Evolutionary conservation across 2,329 filamentous ascomycete genomes (phyloP).

Genomic region (Penicillium sp.): DNA sequence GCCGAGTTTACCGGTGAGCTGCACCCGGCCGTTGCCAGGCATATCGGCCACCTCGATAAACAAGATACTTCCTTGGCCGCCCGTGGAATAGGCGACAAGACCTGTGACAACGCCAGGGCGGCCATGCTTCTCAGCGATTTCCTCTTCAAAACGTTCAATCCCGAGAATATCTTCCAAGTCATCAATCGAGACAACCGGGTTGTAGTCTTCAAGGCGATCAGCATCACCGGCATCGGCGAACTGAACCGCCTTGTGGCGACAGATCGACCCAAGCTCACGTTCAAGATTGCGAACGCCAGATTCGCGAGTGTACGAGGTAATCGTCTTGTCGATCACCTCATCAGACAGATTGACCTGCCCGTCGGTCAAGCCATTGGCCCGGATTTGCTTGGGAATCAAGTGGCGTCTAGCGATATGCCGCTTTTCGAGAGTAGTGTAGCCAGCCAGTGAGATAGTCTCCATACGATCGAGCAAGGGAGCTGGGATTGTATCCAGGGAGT

Average conservation of each 20-base stretch:
- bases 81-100: constrained; percentile 86
- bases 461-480: constrained; percentile 91
- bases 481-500: constrained; percentile 89
- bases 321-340: constrained; percentile 88
- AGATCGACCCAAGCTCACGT: constrained; percentile 89
- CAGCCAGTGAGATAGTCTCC: constrained; percentile 89
- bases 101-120: constrained; percentile 92
- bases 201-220: constrained; percentile 63
- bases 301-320: constrained; percentile 93
- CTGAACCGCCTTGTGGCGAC: constrained; percentile 90
- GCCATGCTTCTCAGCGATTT: constrained; percentile 78
- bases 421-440: constrained; percentile 96
- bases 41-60: constrained; percentile 99
- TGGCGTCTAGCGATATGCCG: constrained; percentile 88
- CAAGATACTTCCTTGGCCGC: constrained; percentile 89
- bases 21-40: constrained; percentile 85
- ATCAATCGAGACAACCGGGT: constrained; percentile 63
- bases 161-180: constrained; percentile 89
- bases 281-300: constrained; percentile 94
- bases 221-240: constrained; percentile 84
- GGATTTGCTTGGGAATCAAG: constrained; percentile 92
- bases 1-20: constrained; percentile 91
- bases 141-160: constrained; percentile 89
- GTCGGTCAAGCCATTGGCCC: constrained; percentile 73
- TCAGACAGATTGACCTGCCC: constrained; percentile 71